Base-by-base conservation (phyloP, 75 land plant genomes). In the Sequoia sempervirens region DNA sequence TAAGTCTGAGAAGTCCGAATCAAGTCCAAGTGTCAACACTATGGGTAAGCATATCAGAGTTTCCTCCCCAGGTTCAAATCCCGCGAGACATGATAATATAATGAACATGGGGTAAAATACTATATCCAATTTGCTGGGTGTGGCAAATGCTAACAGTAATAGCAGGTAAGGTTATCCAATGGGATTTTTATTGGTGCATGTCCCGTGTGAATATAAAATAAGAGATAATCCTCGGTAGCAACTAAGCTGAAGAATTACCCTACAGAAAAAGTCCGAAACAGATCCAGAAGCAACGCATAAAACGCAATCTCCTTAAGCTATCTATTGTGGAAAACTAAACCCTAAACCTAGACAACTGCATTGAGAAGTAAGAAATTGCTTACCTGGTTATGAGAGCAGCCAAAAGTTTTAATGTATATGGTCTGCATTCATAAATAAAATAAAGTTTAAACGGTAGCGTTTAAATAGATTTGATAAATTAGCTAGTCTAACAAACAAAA, bases 321-420 rank as follows among this genome's bases (percentile, higher is more conserved):
- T 4, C 61, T 17, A 56, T 56, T 56, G 5, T 56, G 0, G n/a
- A 61, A 61, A 61, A 61, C 26, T 32, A 30, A 78, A 45, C 80
- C 46, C 26, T 40, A 76, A 76, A 34, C 45, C 26, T 75, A 5
- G 23, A 40, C 13, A 9, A 43, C 3, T 26, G 32, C 20, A 81
- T 36, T 9, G 74, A 28, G 69, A 80, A 47, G 36, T 26, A 28
- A 15, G 17, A 28, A 79, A 1, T 40, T 52, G 64, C 84, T 86
- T 81, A 83, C 99, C 94, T 96, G 99, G 82, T 96, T 96, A 82
- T 96, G 99, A 5, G 99, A 91, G 88, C 99, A 96, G 5, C 99
- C 99, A 80, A 96, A 96, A 8, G 99, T 96, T 87, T 95, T 96
- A 85, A 96, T 54, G 83, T 90, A 96, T 45, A 96, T 92, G 2